Percentiles rank a stretch among this genome's conserved stretches.
Evolutionary conservation across 2,329 filamentous ascomycete genomes (phyloP).

Genomic region (Sphaceloma murrayae): DNA sequence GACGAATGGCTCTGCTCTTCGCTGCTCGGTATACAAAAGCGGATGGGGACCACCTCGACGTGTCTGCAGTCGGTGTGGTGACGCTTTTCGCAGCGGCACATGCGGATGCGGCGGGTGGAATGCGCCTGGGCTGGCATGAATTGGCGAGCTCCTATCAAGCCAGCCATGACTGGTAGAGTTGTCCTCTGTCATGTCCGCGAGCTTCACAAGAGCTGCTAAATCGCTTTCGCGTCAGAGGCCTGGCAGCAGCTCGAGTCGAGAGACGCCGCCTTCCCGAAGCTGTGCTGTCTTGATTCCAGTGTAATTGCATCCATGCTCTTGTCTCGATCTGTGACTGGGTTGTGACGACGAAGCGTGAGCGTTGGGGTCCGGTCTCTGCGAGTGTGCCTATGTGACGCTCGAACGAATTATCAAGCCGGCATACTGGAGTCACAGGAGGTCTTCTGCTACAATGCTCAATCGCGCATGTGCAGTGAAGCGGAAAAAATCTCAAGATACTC

Average conservation of each 20-base stretch:
- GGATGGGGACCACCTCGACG: slow-evolving; percentile 25
- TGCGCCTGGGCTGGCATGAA: slow-evolving; percentile 4
- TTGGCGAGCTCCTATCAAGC: slow-evolving; percentile 15
- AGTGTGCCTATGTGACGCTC: too few species aligned
- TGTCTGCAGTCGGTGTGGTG: slow-evolving; percentile 32
- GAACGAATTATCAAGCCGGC: too few species aligned
- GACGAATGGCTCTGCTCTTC: slow-evolving; percentile 5
- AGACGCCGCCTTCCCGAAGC: background rate
- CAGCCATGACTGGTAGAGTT: slow-evolving; percentile 1
- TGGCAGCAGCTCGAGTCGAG: background rate
- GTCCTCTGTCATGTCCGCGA: slow-evolving; percentile 1
- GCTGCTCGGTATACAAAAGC: slow-evolving; percentile 18
- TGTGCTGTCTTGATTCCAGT: too few species aligned
- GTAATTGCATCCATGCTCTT: slow-evolving; percentile 10
- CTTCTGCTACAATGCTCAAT: too few species aligned
- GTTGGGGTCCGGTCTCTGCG: slow-evolving; percentile 4
- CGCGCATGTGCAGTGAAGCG: too few species aligned
- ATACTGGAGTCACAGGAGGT: too few species aligned
- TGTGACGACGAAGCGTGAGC: background rate
- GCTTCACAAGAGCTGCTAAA: too few species aligned
- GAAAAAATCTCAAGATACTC: too few species aligned
- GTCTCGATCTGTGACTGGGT: background rate
- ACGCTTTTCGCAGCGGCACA: slow-evolving; percentile 33
- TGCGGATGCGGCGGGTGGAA: slow-evolving; percentile 33
- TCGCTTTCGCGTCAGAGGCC: too few species aligned